These are phyloP conservation scores for Talaromyces ruber DNA, from an alignment of 495 filamentous ascomycete genomes.

Conservation along the genomic window DNA sequence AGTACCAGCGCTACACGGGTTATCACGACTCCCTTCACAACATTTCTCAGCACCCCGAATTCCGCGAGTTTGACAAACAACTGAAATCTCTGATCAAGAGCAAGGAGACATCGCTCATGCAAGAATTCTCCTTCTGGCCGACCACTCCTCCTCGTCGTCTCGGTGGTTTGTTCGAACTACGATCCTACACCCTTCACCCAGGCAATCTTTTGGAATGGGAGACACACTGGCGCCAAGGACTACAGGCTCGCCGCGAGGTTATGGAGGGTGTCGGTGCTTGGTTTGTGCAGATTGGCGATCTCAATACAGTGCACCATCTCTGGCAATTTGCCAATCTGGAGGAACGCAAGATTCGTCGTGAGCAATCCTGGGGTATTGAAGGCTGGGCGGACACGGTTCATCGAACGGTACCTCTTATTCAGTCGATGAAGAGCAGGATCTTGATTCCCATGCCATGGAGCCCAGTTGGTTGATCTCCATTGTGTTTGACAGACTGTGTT, in stretches of 20 bases:
- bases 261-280: conserved; percentile 99
- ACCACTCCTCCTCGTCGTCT: conserved; percentile 83
- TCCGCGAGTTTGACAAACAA: conserved; percentile 69
- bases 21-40: conserved; percentile 87
- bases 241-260: conserved; percentile 83
- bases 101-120: conserved; percentile 90
- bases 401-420: conserved; percentile 95
- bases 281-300: conserved; percentile 96
- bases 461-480: conserved; percentile 58
- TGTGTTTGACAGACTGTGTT: neutral
- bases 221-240: conserved; percentile 90
- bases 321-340: conserved; percentile 98
- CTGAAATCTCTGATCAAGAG: conserved; percentile 71
- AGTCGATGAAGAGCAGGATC: conserved; percentile 90
- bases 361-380: conserved; percentile 91
- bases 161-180: conserved; percentile 91
- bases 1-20: conserved; percentile 94
- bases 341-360: conserved; percentile 81
- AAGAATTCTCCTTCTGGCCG: conserved; percentile 99
- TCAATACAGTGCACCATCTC: conserved; percentile 96
- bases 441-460: conserved; percentile 95
- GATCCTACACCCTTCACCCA: conserved; percentile 92
- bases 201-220: conserved; percentile 98
- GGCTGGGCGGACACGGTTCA: conserved; percentile 98
- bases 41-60: conserved; percentile 73